These are phyloP conservation scores for Gossypium lobatum DNA, from an alignment of 441 rosid genomes.

Conservation along the genomic window DNA sequence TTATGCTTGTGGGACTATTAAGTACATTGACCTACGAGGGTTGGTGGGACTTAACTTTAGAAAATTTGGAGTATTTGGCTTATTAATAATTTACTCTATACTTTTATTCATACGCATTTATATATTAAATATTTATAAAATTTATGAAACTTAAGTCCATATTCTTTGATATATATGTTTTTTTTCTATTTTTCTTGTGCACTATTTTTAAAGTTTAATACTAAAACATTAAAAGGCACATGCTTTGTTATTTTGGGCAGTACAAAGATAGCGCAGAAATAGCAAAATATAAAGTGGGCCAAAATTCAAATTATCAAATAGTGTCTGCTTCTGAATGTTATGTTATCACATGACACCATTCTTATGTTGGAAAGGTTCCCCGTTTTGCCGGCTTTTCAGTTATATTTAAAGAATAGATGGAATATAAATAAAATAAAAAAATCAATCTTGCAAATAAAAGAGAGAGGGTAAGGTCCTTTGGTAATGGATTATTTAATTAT, in stretches of 20 bases:
- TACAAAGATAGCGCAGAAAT: background rate
- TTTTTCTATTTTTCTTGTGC: background rate
- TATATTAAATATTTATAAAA: too few species aligned
- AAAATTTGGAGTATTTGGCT: too few species aligned
- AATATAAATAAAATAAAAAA: too few species aligned
- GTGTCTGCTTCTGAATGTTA: background rate
- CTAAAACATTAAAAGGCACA: background rate
- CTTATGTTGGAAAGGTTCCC: background rate
- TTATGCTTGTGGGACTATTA: background rate
- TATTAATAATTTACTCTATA: too few species aligned
- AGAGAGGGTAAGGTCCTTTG: too few species aligned
- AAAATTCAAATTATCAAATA: background rate
- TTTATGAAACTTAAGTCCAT: background rate
- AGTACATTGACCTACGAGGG: background rate
- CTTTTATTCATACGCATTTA: too few species aligned
- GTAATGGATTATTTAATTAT: too few species aligned
- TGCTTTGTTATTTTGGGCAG: background rate
- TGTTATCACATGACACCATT: background rate
- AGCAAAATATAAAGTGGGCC: background rate
- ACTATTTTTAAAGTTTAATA: background rate
- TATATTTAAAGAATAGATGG: background rate
- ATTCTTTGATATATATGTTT: background rate
- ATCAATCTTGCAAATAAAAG: too few species aligned
- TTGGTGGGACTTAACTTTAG: background rate
- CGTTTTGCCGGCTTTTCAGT: background rate